These are phyloP conservation scores for Coprinopsis sp. DNA, from an alignment of 768 basidiomycete genomes.

Conservation along the genomic window DNA sequence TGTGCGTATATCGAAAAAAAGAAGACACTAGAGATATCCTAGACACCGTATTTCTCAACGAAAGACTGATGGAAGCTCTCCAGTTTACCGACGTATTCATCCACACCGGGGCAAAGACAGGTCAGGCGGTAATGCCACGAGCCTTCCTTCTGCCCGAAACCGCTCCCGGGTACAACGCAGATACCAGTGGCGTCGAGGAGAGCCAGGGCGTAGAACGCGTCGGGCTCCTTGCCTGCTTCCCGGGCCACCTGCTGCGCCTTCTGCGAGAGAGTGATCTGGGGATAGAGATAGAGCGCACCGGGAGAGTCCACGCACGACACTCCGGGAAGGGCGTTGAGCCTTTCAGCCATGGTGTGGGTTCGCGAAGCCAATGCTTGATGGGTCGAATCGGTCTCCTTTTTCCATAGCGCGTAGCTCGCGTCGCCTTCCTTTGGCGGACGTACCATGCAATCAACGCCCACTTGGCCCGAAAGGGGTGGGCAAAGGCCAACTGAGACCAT, in stretches of 20 bases:
- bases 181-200: constrained; percentile 89
- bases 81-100: constrained; percentile 84
- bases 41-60: constrained; percentile 29
- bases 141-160: constrained; percentile 90
- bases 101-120: constrained; percentile 90
- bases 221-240: constrained; percentile 71
- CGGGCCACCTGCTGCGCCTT: constrained; percentile 72
- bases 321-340: constrained; percentile 82
- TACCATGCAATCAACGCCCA: constrained; percentile 93
- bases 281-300: constrained; percentile 93
- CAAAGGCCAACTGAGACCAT: constrained; percentile 90
- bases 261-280: constrained; percentile 68
- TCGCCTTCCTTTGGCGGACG: constrained; percentile 78
- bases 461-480: constrained; percentile 85
- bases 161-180: constrained; percentile 89
- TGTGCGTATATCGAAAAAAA: not conserved
- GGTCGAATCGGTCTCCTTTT: constrained; percentile 77
- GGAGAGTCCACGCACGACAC: constrained; percentile 86
- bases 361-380: constrained; percentile 70
- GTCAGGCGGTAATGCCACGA: constrained; percentile 92
- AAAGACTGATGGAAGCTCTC: constrained; percentile 44
- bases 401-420: constrained; percentile 74
- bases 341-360: constrained; percentile 64
- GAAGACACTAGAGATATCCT: constrained; percentile 7
- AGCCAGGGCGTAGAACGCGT: constrained; percentile 82